phyloP scores from a whole-genome alignment of 2,329 filamentous ascomycete species.

The Seiridium unicorne region DNA sequence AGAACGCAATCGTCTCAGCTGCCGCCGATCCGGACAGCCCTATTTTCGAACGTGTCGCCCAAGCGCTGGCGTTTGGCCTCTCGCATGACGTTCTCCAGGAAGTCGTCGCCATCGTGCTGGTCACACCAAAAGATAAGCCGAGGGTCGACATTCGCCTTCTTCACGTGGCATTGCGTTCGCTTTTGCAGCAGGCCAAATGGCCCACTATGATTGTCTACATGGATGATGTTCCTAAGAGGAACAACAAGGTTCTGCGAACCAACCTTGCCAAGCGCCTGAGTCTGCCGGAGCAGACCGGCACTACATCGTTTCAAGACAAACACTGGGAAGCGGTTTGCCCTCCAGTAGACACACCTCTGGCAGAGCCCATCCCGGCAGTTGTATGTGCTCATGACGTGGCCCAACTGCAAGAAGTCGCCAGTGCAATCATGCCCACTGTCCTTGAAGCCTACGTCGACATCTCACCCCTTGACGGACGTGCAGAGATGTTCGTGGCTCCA shows the following conservation, averaged over 20 bases:
- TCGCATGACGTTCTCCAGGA: slow-evolving; percentile 53
- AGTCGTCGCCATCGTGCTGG: slow-evolving; percentile 51
- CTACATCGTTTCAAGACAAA: slow-evolving; percentile 38
- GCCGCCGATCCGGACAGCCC: slow-evolving; percentile 38
- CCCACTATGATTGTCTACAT: slow-evolving; percentile 52
- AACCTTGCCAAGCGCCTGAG: slow-evolving; percentile 46
- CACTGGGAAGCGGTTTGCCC: slow-evolving; percentile 51
- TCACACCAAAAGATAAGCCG: slow-evolving; percentile 40
- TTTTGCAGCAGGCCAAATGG: slow-evolving; percentile 52
- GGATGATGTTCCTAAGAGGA: slow-evolving; percentile 52
- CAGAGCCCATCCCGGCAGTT: slow-evolving; percentile 34
- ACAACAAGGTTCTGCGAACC: slow-evolving; percentile 58
- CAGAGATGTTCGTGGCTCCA: slow-evolving; percentile 6
- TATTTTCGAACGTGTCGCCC: slow-evolving; percentile 43
- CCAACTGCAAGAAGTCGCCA: slow-evolving; percentile 16
- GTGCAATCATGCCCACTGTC: background rate
- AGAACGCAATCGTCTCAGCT: slow-evolving; percentile 51
- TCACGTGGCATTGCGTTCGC: slow-evolving; percentile 43
- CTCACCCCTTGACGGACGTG: background rate
- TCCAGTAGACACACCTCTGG: slow-evolving; percentile 43
- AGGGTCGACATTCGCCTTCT: slow-evolving; percentile 47
- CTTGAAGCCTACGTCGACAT: slow-evolving; percentile 9
- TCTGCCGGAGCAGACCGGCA: slow-evolving; percentile 42
- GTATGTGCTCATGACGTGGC: slow-evolving; percentile 30
- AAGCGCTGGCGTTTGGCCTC: slow-evolving; percentile 53